These are phyloP conservation scores for Salix suchowensis DNA, from an alignment of 345 rosid genomes.

Conservation along the genomic window DNA sequence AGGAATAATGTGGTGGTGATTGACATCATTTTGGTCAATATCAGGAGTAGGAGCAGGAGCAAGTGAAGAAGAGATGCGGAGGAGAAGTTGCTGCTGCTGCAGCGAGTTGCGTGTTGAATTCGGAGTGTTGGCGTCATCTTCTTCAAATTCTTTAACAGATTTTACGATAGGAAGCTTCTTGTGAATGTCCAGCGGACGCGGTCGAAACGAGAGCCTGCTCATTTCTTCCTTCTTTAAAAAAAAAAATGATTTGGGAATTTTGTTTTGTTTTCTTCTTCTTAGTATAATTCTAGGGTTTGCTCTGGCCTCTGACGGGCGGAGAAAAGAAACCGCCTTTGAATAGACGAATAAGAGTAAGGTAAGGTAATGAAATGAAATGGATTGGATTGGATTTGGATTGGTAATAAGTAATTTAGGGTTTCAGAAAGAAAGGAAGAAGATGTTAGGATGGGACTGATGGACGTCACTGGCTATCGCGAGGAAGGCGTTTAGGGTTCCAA, in stretches of 20 bases:
- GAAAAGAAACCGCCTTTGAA: background rate
- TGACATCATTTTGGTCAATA: slow-evolving; percentile 33
- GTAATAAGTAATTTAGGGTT: background rate
- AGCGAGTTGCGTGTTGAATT: slow-evolving; percentile 72
- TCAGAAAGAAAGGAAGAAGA: background rate
- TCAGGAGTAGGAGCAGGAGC: background rate
- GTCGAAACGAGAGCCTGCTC: slow-evolving; percentile 95
- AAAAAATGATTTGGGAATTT: background rate
- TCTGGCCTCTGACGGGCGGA: background rate
- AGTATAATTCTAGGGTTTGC: background rate
- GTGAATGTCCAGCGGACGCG: slow-evolving; percentile 93
- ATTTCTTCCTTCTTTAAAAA: slow-evolving; percentile 28
- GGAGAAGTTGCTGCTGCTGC: slow-evolving; percentile 35
- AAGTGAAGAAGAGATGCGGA: slow-evolving; percentile 31
- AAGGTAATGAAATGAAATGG: background rate
- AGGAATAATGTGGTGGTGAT: slow-evolving; percentile 50
- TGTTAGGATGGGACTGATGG: background rate
- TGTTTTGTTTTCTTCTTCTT: background rate
- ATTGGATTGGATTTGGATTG: background rate
- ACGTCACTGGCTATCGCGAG: background rate
- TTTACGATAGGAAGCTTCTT: slow-evolving; percentile 93
- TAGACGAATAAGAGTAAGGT: background rate
- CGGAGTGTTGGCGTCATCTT: slow-evolving; percentile 62
- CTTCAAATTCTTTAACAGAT: slow-evolving; percentile 87
- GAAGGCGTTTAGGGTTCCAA: background rate